Evolutionary conservation across 306 rosid genomes (phyloP), one percentile per base, ranked within the genome.

Genomic region (Hippophae tibetana): DNA sequence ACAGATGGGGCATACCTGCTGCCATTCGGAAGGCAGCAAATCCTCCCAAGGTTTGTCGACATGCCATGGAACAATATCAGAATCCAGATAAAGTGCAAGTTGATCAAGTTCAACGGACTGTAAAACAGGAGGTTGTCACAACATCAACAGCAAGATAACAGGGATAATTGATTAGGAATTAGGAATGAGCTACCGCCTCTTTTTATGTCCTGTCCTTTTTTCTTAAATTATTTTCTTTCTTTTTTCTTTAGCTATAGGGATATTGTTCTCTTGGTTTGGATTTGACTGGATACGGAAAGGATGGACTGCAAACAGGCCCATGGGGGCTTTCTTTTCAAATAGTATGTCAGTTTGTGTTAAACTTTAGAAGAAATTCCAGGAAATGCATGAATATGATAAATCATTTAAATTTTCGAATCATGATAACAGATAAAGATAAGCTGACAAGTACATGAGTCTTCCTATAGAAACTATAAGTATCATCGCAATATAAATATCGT

Each of bases 1-100:
- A 27, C 23, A 11, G 59, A 23, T 48, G 41, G 55, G 51, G 56
- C 52, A 52, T 79, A 92, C 98, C 88, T 92, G 85, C 78, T 81
- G 79, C 98, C 98, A 92, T 72, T 92, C 96, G 5, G 93, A 83
- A 63, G 98, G 98, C 78, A 74, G 84, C 80, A 92, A 80, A 76
- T 80, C 84, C 72, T 73, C 88, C 99, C 99, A 92, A 59, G 82
- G 77, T 74, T 84, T 85, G 66, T 79, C 64, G 62, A 88, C 61
- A 72, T 82, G 73, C 95, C 95, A 92, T 53, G 95, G 86, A 61
- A 74, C 70, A 63, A 78, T 75, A 83, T 88, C 85, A 58, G 96
- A 88, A 77, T 92, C 96, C 55, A 88, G 78, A 80, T 92, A 92
- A 55, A 88, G 76, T 55, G 93, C 99, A 60, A 92, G 96, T 43